Evolutionary conservation across 2,329 filamentous ascomycete genomes (phyloP), one percentile per base, ranked within the genome.

Genomic region (Magnaporthiopsis rhizophila): DNA sequence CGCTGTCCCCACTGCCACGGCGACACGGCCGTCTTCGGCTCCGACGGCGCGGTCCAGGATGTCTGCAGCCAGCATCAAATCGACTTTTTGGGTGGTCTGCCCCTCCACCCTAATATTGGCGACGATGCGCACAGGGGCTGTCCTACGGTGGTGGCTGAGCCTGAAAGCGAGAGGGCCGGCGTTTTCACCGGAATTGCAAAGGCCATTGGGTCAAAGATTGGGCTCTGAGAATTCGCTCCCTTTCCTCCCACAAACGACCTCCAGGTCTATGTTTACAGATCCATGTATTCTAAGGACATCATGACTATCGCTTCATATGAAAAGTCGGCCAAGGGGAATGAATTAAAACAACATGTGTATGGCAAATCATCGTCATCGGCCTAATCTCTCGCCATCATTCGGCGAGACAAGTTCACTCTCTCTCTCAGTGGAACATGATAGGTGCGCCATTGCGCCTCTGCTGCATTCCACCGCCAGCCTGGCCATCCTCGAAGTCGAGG

Each of bases 101-200:
- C 94, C 7, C 81, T 99, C 61, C 91, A 98, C 74, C 87, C 90
- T 4, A 86, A 81, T 62, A 96, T 98, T 28, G 96, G 92, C 65
- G 89, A 91, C 64, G 91, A 97, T 75, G 92, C 91, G 1, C 92
- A 97, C 75, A 80, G 84, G 26, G 95, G 95, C 0, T 92, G 89
- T 74, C 95, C 95, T 4, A 97, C 93, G 0, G 90, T 98, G 0
- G 92, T 97, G 2, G 85, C 91, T 1, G 91, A 96, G 74, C 92
- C 94, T 9, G 81, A 86, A 1, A 92, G 91, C 69, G 82, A 85
- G 38, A 85, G 91, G 69, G 89, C 90, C 0, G 78, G 81, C 63
- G 86, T 87, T 0, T 99, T 97, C 73, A 76, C 88, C 65, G 78
- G 81, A 24, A 87, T 97, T 72, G 91, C 91, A 1, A 78, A 82